phyloP scores from a whole-genome alignment of 2,329 filamentous ascomycete genomes.

The Sporothrix mexicana region DNA sequence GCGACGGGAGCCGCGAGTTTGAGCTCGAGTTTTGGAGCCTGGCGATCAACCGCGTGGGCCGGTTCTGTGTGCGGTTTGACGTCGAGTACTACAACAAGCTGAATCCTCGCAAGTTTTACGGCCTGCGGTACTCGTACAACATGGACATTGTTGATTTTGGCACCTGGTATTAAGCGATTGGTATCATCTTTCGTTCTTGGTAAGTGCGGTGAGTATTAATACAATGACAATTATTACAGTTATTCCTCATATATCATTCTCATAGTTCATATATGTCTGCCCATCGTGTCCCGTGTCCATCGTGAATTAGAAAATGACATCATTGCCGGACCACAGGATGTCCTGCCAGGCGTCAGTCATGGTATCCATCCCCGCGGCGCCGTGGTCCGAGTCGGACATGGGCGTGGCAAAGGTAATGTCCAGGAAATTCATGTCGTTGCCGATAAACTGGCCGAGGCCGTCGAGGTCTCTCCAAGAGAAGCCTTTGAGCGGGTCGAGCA shows the following conservation, averaged over 20 bases:
- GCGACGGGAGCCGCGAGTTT: background rate
- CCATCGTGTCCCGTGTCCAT: no score
- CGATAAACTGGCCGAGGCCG: conserved; percentile 32
- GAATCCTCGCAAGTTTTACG: background rate
- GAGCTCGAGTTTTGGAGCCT: conserved; percentile 20
- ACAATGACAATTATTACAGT: no score
- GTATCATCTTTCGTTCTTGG: background rate
- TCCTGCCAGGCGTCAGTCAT: conserved; percentile 33
- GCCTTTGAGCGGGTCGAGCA: conserved; percentile 30
- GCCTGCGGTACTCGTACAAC: background rate
- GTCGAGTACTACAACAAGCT: conserved; percentile 11
- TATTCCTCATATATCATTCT: no score
- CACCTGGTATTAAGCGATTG: no score
- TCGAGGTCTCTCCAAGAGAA: conserved; percentile 33
- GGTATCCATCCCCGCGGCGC: conserved; percentile 22
- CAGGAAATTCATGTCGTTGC: conserved; percentile 32
- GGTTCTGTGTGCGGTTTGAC: background rate
- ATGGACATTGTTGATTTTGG: background rate
- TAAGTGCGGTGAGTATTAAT: background rate
- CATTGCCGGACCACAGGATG: conserved; percentile 32
- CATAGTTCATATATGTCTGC: no score
- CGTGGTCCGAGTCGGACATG: conserved; percentile 33
- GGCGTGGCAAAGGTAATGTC: conserved; percentile 32
- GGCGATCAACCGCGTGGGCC: conserved; percentile 10
- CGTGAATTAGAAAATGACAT: conserved; percentile 26